Conservation (phyloP, 2,329 filamentous ascomycete genomes). For the Aspergillus ibericus region DNA sequence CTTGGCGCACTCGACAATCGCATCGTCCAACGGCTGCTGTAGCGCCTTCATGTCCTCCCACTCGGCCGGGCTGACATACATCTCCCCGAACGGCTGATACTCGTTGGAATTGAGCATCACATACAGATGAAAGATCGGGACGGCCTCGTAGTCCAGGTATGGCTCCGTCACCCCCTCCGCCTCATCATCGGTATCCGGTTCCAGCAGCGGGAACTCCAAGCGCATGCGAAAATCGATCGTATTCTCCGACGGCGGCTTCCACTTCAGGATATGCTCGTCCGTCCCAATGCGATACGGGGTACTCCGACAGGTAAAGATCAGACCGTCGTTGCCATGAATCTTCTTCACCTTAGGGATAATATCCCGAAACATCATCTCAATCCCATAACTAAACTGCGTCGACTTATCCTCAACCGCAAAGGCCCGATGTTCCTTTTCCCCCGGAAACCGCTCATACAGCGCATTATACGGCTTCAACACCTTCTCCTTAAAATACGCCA, state of each 20-base stretch:
- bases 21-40: conserved; percentile 74
- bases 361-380: conserved; percentile 88
- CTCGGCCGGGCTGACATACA: conserved; percentile 71
- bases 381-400: conserved; percentile 84
- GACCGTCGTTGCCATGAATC: conserved; percentile 85
- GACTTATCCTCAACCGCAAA: conserved; percentile 86
- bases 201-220: conserved; percentile 71
- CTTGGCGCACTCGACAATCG: conserved; percentile 86
- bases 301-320: conserved; percentile 94
- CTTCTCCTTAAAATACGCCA: conserved; percentile 79
- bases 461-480: conserved; percentile 77
- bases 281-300: conserved; percentile 87
- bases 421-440: conserved; percentile 68
- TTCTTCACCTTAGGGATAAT: conserved; percentile 74
- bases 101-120: conserved; percentile 65
- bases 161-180: conserved; percentile 64
- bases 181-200: conserved; percentile 67
- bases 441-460: conserved; percentile 70
- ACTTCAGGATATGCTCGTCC: conserved; percentile 91
- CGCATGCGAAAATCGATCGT: conserved; percentile 87
- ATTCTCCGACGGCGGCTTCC: conserved; percentile 95
- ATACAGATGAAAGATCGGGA: conserved; percentile 71
- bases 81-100: conserved; percentile 66
- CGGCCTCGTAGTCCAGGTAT: conserved; percentile 75
- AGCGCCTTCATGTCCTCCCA: conserved; percentile 80